These are phyloP conservation scores for Calonectria pseudoturangicola DNA, from an alignment of 2,329 filamentous ascomycete genomes.

Conservation along the genomic window DNA sequence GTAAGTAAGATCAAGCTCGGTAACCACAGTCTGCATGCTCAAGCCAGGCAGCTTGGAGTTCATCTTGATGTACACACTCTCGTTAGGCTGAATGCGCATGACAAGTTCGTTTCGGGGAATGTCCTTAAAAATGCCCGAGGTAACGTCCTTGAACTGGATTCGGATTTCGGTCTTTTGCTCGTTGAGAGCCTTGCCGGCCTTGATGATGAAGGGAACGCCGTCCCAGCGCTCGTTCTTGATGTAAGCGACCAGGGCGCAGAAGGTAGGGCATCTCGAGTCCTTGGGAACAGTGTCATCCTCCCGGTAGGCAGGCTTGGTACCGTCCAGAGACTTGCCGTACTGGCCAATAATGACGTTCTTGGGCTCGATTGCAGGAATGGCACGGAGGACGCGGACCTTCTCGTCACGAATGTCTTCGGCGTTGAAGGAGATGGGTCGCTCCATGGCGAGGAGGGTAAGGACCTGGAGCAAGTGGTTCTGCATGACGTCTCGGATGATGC, in stretches of 20 bases:
- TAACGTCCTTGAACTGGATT: constrained; percentile 99
- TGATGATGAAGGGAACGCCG: constrained; percentile 98
- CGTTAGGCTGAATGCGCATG: constrained; percentile 99
- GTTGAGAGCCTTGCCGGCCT: constrained; percentile 98
- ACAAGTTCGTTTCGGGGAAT: constrained; percentile 99
- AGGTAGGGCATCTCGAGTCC: constrained; percentile 97
- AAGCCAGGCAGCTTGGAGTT: constrained; percentile 99
- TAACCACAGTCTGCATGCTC: constrained; percentile 99
- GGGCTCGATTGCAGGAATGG: constrained; percentile 95
- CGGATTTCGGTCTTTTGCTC: constrained; percentile 99
- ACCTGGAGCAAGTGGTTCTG: constrained; percentile 99
- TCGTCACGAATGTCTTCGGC: constrained; percentile 98
- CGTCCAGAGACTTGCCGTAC: constrained; percentile 96
- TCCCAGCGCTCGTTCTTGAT: constrained; percentile 99
- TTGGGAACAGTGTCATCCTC: constrained; percentile 99
- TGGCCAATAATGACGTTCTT: constrained; percentile 99
- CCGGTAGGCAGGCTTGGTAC: constrained; percentile 97
- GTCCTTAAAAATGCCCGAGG: constrained; percentile 99
- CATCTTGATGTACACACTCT: constrained; percentile 99
- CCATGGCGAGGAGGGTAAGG: constrained; percentile 96
- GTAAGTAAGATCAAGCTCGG: constrained; percentile 98
- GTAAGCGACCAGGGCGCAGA: constrained; percentile 96
- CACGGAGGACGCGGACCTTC: constrained; percentile 96
- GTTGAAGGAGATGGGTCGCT: constrained; percentile 98
- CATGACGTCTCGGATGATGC: constrained; percentile 99